These are phyloP conservation scores for Ascoidea asiatica DNA, from an alignment of 805 yeast genomes.

Conservation along the genomic window DNA sequence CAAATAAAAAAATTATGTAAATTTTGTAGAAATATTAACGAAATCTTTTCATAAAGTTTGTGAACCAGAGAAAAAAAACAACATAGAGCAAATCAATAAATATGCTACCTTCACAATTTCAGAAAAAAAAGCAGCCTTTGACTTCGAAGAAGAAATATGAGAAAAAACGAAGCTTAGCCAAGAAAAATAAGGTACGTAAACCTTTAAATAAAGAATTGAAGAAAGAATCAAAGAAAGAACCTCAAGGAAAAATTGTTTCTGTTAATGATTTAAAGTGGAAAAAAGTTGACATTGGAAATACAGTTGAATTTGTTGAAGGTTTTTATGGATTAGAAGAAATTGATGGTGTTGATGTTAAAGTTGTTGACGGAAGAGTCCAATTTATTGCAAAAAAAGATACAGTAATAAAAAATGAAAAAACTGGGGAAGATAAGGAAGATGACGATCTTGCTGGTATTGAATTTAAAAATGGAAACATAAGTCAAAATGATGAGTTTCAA, in stretches of 20 bases:
- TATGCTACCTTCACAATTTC: no score
- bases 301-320: slow-evolving; percentile 78
- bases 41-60: no score
- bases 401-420: slow-evolving; percentile 13
- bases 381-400: slow-evolving; percentile 32
- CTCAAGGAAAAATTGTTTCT: slow-evolving; percentile 25
- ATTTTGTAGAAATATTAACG: no score
- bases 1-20: no score
- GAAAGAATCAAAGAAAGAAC: slow-evolving; percentile 1
- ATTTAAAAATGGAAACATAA: not conserved
- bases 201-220: not conserved
- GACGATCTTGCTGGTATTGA: slow-evolving; percentile 13
- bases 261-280: slow-evolving; percentile 60
- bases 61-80: no score
- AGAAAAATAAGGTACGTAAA: slow-evolving; percentile 1
- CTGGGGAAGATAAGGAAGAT: slow-evolving; percentile 13
- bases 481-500: slow-evolving; percentile 10
- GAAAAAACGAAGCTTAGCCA: no score
- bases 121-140: no score
- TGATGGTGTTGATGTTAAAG: slow-evolving; percentile 80
- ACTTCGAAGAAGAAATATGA: no score
- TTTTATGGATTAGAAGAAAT: slow-evolving; percentile 88
- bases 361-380: slow-evolving; percentile 53
- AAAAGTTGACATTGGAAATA: slow-evolving; percentile 68
- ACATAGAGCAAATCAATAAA: no score